Base-by-base conservation (phyloP, 305 asterid genomes). In the Rubia tinctorum region DNA sequence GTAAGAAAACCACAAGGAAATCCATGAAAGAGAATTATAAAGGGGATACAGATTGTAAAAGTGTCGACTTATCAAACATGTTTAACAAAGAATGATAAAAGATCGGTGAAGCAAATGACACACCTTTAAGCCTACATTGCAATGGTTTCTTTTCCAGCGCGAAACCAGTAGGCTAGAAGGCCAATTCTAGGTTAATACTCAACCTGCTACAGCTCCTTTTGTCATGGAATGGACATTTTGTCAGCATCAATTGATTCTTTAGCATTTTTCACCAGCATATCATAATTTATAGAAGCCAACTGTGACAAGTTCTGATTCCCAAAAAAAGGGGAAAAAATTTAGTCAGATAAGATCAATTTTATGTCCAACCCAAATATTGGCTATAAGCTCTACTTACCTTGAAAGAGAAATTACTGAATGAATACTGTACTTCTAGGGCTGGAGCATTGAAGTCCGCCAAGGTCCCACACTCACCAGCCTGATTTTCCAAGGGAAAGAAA, bases 361-460 rank as follows among this genome's bases (percentile, higher is more conserved):
- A 20, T 49, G n/a, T 49, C 8, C 34, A 49, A 11, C 42, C 45
- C 66, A 2, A 11, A 14, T 70, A 51, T 70, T 62, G 0, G 23
- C 45, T 40, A 40, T 2, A 58, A 34, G 76, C 68, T 66, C 53
- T 56, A 74, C 88, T 79, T 72, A 92, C 98, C 96, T 95, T 95
- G 76, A 92, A 95, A 7, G 99, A 95, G 88, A 95, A 95, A 81
- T 95, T 95, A 82, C 98, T 92, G 88, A 92, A 92, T 6, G 98
- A 91, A 81, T 95, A 92, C 78, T 82, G 84, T 80, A 74, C 83
- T 43, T 87, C 85, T 40, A 88, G 88, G 71, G 85, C 51, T 8
- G 96, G 92, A 63, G 87, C 70, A 73, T 87, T 75, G 73, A 95
- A 90, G 4, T 92, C 97, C 74, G 96, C 89, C 78, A 92, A 77